Conservation (phyloP, 2,329 filamentous ascomycete genomes). For the Cryphonectria parasitica region DNA sequence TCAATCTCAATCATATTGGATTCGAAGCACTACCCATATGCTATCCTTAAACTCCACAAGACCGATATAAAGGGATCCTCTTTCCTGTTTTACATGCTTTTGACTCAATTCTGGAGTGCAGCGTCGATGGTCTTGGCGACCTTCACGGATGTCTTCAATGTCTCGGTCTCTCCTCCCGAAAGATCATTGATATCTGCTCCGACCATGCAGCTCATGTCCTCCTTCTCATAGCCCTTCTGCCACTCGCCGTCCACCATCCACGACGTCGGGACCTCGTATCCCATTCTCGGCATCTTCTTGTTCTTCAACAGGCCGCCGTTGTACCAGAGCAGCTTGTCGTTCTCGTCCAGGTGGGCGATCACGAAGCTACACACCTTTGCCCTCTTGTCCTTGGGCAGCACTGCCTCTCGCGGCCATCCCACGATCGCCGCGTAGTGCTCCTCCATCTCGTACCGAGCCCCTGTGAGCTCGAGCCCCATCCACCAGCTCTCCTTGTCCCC, state of each 20-base stretch:
- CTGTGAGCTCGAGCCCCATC: slow-evolving; percentile 48
- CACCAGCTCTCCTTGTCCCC: slow-evolving; percentile 53
- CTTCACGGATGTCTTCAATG: slow-evolving; percentile 30
- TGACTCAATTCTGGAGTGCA: slow-evolving; percentile 6
- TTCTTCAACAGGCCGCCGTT: slow-evolving; percentile 49
- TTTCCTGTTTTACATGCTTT: neutral
- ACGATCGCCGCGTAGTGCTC: slow-evolving; percentile 46
- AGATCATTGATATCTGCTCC: slow-evolving; percentile 21
- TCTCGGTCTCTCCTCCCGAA: slow-evolving; percentile 14
- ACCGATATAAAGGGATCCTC: neutral
- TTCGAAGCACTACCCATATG: neutral
- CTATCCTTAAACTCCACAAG: neutral
- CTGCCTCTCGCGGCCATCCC: slow-evolving; percentile 37
- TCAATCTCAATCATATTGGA: neutral
- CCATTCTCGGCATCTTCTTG: slow-evolving; percentile 38
- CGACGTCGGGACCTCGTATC: slow-evolving; percentile 42
- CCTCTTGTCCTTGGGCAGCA: neutral
- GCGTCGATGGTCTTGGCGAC: slow-evolving; percentile 31
- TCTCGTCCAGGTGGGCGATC: slow-evolving; percentile 48
- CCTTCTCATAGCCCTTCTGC: slow-evolving; percentile 40
- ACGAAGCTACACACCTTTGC: slow-evolving; percentile 44
- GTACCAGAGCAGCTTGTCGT: slow-evolving; percentile 45
- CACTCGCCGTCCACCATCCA: slow-evolving; percentile 48
- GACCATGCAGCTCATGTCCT: slow-evolving; percentile 45
- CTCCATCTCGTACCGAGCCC: slow-evolving; percentile 45